Evolutionary conservation across 805 yeast species (phyloP).

Genomic region (Wickerhamomyces hampshirensis): DNA sequence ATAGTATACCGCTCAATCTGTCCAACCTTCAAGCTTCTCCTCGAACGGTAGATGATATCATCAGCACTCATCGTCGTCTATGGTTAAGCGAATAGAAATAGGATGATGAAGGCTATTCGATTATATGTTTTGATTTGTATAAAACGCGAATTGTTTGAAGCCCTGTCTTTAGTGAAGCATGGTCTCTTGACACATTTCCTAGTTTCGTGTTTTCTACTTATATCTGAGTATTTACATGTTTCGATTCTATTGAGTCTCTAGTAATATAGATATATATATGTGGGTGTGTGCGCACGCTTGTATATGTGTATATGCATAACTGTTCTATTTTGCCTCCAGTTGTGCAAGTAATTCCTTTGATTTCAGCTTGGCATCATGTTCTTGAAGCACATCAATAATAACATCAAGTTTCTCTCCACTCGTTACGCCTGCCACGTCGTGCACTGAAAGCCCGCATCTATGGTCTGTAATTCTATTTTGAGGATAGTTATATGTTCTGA

Average conservation of each 20-base stretch:
- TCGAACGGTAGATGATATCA: slow-evolving; percentile 32
- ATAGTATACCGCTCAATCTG: slow-evolving; percentile 53
- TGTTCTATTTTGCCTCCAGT: slow-evolving; percentile 4
- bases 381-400: slow-evolving; percentile 48
- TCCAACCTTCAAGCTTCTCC: slow-evolving; percentile 40
- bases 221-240: too few relatives aligned
- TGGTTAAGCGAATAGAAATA: too few relatives aligned
- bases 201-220: too few relatives aligned
- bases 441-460: slow-evolving; percentile 75
- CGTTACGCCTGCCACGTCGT: slow-evolving; percentile 67
- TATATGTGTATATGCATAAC: neutral
- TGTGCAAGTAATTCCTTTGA: slow-evolving; percentile 28
- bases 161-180: too few relatives aligned
- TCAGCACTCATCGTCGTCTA: slow-evolving; percentile 5
- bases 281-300: too few relatives aligned
- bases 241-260: too few relatives aligned
- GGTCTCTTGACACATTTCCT: too few relatives aligned
- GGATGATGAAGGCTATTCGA: too few relatives aligned
- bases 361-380: slow-evolving; percentile 39
- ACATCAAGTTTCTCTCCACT: slow-evolving; percentile 55
- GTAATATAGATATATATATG: too few relatives aligned
- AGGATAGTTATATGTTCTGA: slow-evolving; percentile 88
- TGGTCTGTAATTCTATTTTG: slow-evolving; percentile 95
- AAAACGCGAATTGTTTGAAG: too few relatives aligned
- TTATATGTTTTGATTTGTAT: too few relatives aligned